Conservation (phyloP, 176 grass and related monocot species). For the Eleusine indica region DNA sequence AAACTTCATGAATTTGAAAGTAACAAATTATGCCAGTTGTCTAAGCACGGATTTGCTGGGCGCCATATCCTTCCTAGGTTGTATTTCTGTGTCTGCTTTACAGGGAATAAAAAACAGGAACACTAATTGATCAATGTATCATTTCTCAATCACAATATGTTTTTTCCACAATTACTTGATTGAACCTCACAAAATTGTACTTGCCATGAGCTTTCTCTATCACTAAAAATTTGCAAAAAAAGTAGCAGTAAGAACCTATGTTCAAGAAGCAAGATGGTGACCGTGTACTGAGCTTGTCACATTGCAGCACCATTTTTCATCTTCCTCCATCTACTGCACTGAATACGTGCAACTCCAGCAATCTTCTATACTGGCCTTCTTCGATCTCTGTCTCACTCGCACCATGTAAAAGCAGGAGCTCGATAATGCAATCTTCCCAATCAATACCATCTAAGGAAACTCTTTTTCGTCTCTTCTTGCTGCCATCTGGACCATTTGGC, state of each 20-base stretch:
- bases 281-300: conserved; percentile 1
- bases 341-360: conserved; percentile 79
- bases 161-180: background rate
- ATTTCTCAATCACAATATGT: background rate
- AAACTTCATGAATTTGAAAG: background rate
- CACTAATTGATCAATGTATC: background rate
- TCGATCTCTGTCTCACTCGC: conserved; percentile 82
- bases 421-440: conserved; percentile 89
- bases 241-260: background rate
- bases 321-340: conserved; percentile 27
- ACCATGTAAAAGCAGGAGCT: conserved; percentile 79
- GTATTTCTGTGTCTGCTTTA: background rate
- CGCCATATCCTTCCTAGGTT: background rate
- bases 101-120: background rate
- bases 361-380: conserved; percentile 86
- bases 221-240: background rate
- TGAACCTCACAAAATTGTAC: background rate
- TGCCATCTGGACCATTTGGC: conserved; percentile 5
- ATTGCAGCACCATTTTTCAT: conserved; percentile 23
- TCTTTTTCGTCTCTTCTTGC: conserved; percentile 37
- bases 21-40: background rate
- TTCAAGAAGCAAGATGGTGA: background rate
- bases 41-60: background rate
- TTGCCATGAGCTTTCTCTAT: background rate
- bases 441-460: conserved; percentile 50